Conservation (phyloP, 1,284 basidiomycete species). For the Malassezia nana region DNA sequence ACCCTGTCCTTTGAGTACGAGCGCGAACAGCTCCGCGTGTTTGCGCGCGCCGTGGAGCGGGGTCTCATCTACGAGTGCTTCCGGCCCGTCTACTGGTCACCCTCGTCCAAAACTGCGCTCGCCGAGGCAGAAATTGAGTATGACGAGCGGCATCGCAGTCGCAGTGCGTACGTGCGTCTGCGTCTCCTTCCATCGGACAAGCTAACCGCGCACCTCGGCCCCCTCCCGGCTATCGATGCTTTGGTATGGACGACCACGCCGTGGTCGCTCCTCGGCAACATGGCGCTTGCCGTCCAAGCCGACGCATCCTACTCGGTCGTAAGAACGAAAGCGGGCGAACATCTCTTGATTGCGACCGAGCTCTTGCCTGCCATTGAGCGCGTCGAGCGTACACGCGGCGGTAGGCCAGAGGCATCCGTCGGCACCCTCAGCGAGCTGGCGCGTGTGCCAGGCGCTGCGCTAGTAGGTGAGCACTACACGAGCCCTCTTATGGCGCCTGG, state of each 20-base stretch:
- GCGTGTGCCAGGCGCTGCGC: constrained; percentile 30
- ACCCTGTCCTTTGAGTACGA: constrained; percentile 67
- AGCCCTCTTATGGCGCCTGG: constrained; percentile 57
- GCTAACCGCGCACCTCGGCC: constrained; percentile 42
- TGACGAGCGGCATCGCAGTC: constrained; percentile 74
- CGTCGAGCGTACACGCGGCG: constrained; percentile 2
- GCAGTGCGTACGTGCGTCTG: constrained; percentile 78
- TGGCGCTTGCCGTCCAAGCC: constrained; percentile 77
- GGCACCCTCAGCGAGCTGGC: constrained; percentile 23
- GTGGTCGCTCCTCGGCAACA: constrained; percentile 92
- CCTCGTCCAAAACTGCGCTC: constrained; percentile 82
- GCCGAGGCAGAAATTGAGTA: constrained; percentile 93
- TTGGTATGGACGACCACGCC: constrained; percentile 98
- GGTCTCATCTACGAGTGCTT: constrained; percentile 75
- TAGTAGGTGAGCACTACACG: constrained; percentile 61
- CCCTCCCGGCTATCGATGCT: constrained; percentile 48
- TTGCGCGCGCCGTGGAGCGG: constrained; percentile 70
- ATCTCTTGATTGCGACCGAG: constrained; percentile 63
- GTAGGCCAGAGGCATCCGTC: not conserved
- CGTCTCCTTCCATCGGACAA: constrained; percentile 35
- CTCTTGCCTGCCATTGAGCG: constrained; percentile 51
- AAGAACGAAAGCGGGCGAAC: constrained; percentile 41
- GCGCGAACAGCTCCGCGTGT: constrained; percentile 74
- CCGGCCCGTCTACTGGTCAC: constrained; percentile 89
- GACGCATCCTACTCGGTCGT: constrained; percentile 65